Base-by-base conservation (phyloP, 257 asterid genomes). In the Schizonepeta tenuifolia region DNA sequence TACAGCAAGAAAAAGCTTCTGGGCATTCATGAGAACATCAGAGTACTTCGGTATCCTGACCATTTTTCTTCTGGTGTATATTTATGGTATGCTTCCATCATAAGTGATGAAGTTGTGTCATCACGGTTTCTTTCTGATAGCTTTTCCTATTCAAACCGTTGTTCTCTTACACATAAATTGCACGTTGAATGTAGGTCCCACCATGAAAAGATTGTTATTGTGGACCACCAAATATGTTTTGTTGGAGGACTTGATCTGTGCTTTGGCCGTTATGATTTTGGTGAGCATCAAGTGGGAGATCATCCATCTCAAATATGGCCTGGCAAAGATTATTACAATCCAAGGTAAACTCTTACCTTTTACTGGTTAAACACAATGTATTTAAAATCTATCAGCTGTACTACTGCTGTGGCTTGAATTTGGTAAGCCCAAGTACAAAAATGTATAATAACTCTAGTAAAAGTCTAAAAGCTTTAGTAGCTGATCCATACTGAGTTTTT, bases 261-360 rank as follows among this genome's bases (percentile, higher is more conserved):
- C 83, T 93, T 93, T 84, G 98, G 98, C 57, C 96, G 98, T 74
- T 90, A 87, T 70, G 98, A 93, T 78, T 83, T 94, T 50, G 81
- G 82, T 65, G 91, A 81, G 44, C 98, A 93, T 77, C 86, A 78
- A 76, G 92, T 93, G 79, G 86, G 96, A 53, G 98, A 93, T 79
- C 77, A 79, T 44, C 94, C 98, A 21, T 83, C 98, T 84, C 74
- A 64, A 35, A 57, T 83, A 76, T 93, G 97, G 97, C 98, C 97
- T 70, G 98, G 98, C 83, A 93, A 90, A 83, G 98, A 90, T 81
- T 93, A 90, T 81, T 93, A 90, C 81, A 93, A 90, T 83, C 98
- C 98, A 75, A 89, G 97, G 98, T 92, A 78, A 50, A 67, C 71
- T 77, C 53, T 51, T 1, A 67, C 40, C 40, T 15, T 56, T 49